Base-by-base conservation (phyloP, 345 rosid genomes). In the Ceriops decandra region DNA sequence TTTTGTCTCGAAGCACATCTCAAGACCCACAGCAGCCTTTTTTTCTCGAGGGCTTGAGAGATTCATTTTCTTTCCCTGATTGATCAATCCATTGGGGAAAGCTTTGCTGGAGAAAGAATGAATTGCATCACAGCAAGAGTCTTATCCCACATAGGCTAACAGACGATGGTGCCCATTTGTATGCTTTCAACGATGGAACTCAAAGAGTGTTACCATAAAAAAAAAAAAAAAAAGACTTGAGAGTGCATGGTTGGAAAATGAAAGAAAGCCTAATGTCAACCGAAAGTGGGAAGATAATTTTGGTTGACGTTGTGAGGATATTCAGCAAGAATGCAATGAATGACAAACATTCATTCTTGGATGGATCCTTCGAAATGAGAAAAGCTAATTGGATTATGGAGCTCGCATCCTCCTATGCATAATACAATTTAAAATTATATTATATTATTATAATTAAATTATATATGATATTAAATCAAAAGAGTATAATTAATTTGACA, bases 81-180 rank as follows among this genome's bases (percentile, higher is more conserved):
- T 63, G 97, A 93, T 73, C 82, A 74, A 33, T 88, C 95, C 11
- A 76, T 86, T 70, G 86, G 82, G 76, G 97, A 93, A 85, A 87
- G 96, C 73, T 88, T 88, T 69, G 95, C 89, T 13, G 96, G 87
- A 19, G 58, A 70, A 60, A 89, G 95, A 47, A 88, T 77, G 73
- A 71, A 66, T 21, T 88, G 93, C 77, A 86, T 90, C 33, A 82
- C 91, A 5, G 79, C 96, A 42, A 87, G 91, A 63, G 86, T 88
- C 0, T 58, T 92, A 88, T 76, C 96, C 95, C 21, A 69, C 72
- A 1, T 7, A 77, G 69, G 86, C 93, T 1, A 75, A 75, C 58
- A 67, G 66, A 77, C 68, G 67, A 68, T 4, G 67, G 10, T 2
- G 74, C 91, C 57, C 78, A 74, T 67, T 69, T 92, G 64, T 80